Evolutionary conservation across 2,329 filamentous ascomycete genomes (phyloP), one percentile per base, ranked within the genome.

Genomic region (Neonectria punicea): DNA sequence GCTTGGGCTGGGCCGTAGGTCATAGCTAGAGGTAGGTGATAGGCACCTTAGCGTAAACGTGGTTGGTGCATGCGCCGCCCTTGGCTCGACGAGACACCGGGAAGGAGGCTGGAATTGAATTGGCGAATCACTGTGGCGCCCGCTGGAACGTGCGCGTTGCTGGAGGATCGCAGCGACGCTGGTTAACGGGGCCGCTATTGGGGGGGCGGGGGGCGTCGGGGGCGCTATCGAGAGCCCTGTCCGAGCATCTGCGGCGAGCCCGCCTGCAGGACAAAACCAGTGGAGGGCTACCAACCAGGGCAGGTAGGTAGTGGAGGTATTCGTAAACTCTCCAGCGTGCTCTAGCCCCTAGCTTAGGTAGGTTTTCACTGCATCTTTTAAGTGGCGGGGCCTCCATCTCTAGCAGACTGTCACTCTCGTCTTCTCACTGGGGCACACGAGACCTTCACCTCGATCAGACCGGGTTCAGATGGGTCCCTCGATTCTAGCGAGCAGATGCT

Each of bases 131-230:
- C 22, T 50, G 61, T 22, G 55, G 20, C 36, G 28, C 14, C 18
- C 6, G 14, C 55, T 59, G 61, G 61, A 64, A 64, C 61, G 61
- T 64, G 61, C 49, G 49, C 50, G 41, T 58, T 58, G 43, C 50
- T 63, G 43, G 39, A 43, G 39, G 39, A 43, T 43, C 39, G 39
- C 39, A 20, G 39, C n/a, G 39, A 7, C 39, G 8, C 39, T 43
- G n/a, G 8, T 10, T 18, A 43, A 18, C 39, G 39, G 39, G 8
- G 16, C 39, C 39, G 39, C 16, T 41, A 36, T 36, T 11, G 34
- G 34, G n/a, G 11, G n/a, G n/a, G n/a, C n/a, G n/a, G 34, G n/a
- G 13, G 13, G 20, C 32, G 18, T 41, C 44, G 22, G 20, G 20
- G 32, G 22, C 55, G 55, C 32, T 47, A 41, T 50, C 20, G 34